phyloP scores from a whole-genome alignment of 2,329 filamentous ascomycete genomes.

The Teratosphaeria zuluensis region DNA sequence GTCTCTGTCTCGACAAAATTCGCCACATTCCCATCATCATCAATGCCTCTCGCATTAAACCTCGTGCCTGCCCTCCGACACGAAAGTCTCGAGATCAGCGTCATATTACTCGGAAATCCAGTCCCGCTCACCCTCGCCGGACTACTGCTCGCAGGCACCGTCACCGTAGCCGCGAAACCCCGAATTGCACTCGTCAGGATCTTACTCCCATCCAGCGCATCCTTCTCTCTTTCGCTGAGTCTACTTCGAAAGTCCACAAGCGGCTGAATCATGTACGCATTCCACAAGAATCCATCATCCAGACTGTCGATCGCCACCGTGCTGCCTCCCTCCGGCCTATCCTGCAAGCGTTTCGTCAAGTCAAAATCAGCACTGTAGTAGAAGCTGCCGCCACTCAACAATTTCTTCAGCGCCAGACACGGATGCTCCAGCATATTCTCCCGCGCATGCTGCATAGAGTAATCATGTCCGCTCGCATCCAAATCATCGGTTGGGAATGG shows the following conservation, averaged over 20 bases:
- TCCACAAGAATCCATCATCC: constrained; percentile 91
- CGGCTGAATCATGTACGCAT: constrained; percentile 95
- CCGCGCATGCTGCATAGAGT: constrained; percentile 43
- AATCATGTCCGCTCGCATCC: constrained; percentile 44
- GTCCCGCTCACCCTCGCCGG: constrained; percentile 57
- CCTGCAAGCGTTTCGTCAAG: constrained; percentile 83
- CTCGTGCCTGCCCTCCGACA: constrained; percentile 85
- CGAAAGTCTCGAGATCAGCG: constrained; percentile 82
- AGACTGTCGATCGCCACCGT: constrained; percentile 87
- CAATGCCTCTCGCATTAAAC: constrained; percentile 94
- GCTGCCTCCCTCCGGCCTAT: constrained; percentile 50
- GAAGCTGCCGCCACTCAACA: constrained; percentile 86
- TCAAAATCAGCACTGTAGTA: constrained; percentile 99
- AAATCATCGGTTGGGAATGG: constrained; percentile 45
- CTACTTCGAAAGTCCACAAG: constrained; percentile 81
- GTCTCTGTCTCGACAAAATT: constrained; percentile 99
- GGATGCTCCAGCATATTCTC: constrained; percentile 75
- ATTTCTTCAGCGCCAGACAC: constrained; percentile 80
- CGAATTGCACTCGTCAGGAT: constrained; percentile 90
- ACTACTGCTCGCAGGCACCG: constrained; percentile 66
- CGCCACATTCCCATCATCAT: constrained; percentile 93
- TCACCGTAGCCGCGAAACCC: constrained; percentile 81
- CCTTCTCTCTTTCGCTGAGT: constrained; percentile 63
- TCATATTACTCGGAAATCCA: constrained; percentile 73
- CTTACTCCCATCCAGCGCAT: constrained; percentile 71